Base-by-base conservation (phyloP, 176 grass and related monocot species). In the Phragmites australis region DNA sequence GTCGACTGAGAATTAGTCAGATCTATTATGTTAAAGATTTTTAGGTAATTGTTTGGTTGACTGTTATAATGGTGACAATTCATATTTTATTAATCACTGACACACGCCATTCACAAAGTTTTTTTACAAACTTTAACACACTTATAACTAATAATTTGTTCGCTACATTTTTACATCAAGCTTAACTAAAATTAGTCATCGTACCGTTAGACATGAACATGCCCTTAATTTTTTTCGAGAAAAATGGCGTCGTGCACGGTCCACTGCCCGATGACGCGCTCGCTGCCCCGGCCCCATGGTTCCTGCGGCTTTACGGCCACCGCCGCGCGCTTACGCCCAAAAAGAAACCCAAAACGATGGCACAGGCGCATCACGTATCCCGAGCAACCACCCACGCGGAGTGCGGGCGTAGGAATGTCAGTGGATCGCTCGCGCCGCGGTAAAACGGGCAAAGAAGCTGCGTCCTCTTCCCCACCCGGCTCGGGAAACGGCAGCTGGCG, bases 261-360 rank as follows among this genome's bases (percentile, higher is more conserved):
- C 42, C 42, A 42, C 42, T 22, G 4, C 66, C 41, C 68, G 47
- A n/a, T 8, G 59, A 48, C 6, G 21, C 8, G 42, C 42, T 37
- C 65, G 40, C 51, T 10, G 50, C 29, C 66, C 3, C 78, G 52
- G 34, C 40, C 39, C 26, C 79, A 41, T 41, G 44, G 57, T 73
- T 51, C 59, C 44, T 73, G 68, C 80, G 55, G 80, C 44, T 72
- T 82, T 70, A 25, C 79, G 79, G 79, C 79, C 64, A 62, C 63
- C 34, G n/a, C 77, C 8, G 18, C 61, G 21, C 45, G 49, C 47
- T 8, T 47, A 5, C 42, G 41, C 75, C 11, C 75, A 39, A 65
- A 77, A 75, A 44, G 39, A 4, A 14, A 18, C 32, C 6, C 25
- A 9, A 19, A 64, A 23, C 27, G 19, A 29, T 25, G 52, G n/a